Evolutionary conservation across 306 rosid species (phyloP).

Genomic region (Vigna mungo): DNA sequence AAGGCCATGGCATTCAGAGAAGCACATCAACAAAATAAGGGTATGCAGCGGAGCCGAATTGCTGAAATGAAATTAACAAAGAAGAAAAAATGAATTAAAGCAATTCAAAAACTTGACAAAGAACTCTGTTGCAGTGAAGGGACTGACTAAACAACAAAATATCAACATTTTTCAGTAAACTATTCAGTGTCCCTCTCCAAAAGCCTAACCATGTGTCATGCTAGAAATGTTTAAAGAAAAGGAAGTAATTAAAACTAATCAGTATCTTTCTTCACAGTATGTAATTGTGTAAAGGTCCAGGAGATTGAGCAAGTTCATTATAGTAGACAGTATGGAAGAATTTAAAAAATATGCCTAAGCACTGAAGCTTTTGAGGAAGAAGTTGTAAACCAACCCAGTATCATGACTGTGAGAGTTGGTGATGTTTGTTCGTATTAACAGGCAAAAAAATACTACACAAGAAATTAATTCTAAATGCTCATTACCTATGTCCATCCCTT

Average conservation of each 20-base stretch:
- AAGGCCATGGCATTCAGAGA: neutral
- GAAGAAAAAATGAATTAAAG: too few species aligned
- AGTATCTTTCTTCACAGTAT: constrained; percentile 4
- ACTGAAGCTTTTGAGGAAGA: constrained; percentile 16
- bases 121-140: constrained; percentile 3
- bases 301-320: neutral
- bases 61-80: neutral
- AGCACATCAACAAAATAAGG: neutral
- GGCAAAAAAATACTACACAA: neutral
- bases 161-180: constrained; percentile 3
- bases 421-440: neutral
- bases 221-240: neutral
- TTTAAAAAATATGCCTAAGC: constrained; percentile 1
- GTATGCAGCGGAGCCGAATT: neutral
- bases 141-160: neutral
- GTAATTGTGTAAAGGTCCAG: neutral
- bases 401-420: neutral
- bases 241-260: neutral
- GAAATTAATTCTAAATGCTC: neutral
- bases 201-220: neutral
- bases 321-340: neutral
- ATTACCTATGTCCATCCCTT: too few species aligned
- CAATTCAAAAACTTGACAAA: neutral
- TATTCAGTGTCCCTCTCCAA: neutral
- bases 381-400: constrained; percentile 25